Base-by-base conservation (phyloP, 2,329 filamentous ascomycete genomes). In the Phaeosphaeriaceae sp. region DNA sequence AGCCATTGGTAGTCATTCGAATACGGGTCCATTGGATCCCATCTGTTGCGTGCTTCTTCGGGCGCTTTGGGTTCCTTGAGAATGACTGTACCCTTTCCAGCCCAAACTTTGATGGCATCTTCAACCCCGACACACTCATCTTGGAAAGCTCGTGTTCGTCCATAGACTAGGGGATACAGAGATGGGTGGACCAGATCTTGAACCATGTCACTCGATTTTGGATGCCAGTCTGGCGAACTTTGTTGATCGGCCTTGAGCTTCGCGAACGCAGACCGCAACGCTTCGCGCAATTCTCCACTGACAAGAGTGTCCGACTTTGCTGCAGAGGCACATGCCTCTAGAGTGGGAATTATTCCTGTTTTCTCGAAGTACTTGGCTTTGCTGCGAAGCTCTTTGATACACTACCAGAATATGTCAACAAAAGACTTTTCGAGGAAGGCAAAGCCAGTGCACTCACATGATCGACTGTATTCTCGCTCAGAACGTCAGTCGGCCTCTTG, bases 161-260 rank as follows among this genome's bases (percentile, higher is more conserved):
- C 85, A 64, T 86, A 88, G 1, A 86, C 69, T 0, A 91, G 72
- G 0, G 88, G 87, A 63, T 83, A 91, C 7, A 91, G 77, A 0
- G 87, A 90, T 0, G 88, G 88, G 63, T 91, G 84, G 5, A 91
- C 82, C 1, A 91, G 76, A 67, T 91, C 84, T 0, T 88, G 81
- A 1, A 91, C 87, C 58, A 81, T 83, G 0, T 78, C 72, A 32
- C 86, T 77, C 0, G 84, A 87, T 2, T 82, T 79, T 0, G 88
- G 88, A 71, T 91, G 86, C 82, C 84, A 91, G 7, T 84, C 82
- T 0, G 84, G 82, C n/a, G 49, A 52, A 9, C 43, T 10, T 19
- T 50, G 50, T 22, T 65, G 65, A 1, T 84, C 79, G n/a, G 84
- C 73, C 58, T 89, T 83, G 1, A 91, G 77, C 0, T 69, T 70